Percentiles rank a stretch among this genome's conserved stretches.
Evolutionary conservation across 306 rosid species (phyloP).

Genomic region (Amphicarpaea edgeworthii): DNA sequence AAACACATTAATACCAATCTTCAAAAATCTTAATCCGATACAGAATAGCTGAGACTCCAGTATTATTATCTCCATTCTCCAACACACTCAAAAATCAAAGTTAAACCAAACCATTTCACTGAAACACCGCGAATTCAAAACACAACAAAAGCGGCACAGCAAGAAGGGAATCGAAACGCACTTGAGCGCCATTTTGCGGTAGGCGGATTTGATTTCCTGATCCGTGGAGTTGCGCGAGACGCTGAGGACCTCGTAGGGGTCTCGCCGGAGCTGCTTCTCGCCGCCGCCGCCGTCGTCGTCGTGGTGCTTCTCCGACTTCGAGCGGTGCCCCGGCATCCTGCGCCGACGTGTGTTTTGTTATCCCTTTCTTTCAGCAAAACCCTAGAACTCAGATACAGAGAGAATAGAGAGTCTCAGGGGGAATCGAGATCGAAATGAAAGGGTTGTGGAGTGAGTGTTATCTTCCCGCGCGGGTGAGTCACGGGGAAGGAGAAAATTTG

Average conservation of each 20-base stretch:
- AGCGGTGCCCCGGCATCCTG: conserved; percentile 77
- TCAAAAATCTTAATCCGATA: conserved; percentile 32
- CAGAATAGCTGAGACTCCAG: neutral
- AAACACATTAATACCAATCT: neutral
- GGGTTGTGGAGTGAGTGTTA: conserved; percentile 25
- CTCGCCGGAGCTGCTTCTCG: conserved; percentile 80
- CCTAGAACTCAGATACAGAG: conserved; percentile 49
- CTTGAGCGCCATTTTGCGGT: conserved; percentile 97
- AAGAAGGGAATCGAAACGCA: conserved; percentile 49
- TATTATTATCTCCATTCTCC: conserved; percentile 1
- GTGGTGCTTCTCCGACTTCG: conserved; percentile 89
- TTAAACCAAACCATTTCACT: no score
- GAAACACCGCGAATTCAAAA: conserved; percentile 1
- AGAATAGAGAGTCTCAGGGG: conserved; percentile 1
- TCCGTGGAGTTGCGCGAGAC: conserved; percentile 83
- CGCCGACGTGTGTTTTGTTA: neutral
- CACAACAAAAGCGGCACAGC: neutral
- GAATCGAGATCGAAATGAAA: conserved; percentile 28
- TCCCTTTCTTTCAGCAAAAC: conserved; percentile 42
- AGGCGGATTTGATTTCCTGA: conserved; percentile 95
- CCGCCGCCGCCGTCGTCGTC: conserved; percentile 65
- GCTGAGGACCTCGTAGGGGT: conserved; percentile 96
- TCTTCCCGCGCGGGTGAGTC: neutral
- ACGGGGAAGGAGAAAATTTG: conserved; percentile 1
- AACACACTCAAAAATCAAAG: conserved; percentile 2